Evolutionary conservation across 148 eudicot genomes (phyloP).

Genomic region (Amaranthus cruentus): DNA sequence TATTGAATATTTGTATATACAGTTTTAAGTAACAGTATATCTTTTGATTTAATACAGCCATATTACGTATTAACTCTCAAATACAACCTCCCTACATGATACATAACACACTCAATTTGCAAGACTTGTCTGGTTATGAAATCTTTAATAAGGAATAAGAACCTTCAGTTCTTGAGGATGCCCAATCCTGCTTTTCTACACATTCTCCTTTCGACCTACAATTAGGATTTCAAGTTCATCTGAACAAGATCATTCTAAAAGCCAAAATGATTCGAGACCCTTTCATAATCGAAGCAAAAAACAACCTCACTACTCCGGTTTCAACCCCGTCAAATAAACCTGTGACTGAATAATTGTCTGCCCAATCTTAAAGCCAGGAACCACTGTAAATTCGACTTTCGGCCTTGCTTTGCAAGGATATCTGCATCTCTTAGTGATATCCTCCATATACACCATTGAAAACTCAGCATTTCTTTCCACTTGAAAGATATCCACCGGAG

Average conservation of each 20-base stretch:
- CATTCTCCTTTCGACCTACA: neutral
- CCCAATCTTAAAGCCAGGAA: constrained; percentile 82
- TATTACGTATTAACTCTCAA: constrained; percentile 16
- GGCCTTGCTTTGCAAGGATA: constrained; percentile 43
- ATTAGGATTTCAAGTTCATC: neutral
- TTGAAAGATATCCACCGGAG: constrained; percentile 66
- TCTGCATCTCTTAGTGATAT: constrained; percentile 48
- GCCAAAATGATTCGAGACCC: neutral
- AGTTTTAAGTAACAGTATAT: constrained; percentile 10
- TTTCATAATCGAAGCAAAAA: neutral
- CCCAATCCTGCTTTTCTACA: neutral
- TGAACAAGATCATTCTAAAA: neutral
- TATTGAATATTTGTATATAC: constrained; percentile 10
- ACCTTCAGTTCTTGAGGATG: neutral
- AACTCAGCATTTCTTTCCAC: constrained; percentile 74
- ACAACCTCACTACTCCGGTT: constrained; percentile 15
- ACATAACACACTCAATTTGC: constrained; percentile 6
- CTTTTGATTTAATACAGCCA: constrained; percentile 24
- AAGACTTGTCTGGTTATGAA: constrained; percentile 15
- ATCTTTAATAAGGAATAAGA: constrained; percentile 12
- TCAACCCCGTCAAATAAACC: constrained; percentile 56
- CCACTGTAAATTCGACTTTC: constrained; percentile 79
- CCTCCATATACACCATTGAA: constrained; percentile 89
- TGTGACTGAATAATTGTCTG: constrained; percentile 77
- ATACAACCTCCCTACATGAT: constrained; percentile 17